Conservation (phyloP, 257 asterid genomes). For the Solanum neorickii region DNA sequence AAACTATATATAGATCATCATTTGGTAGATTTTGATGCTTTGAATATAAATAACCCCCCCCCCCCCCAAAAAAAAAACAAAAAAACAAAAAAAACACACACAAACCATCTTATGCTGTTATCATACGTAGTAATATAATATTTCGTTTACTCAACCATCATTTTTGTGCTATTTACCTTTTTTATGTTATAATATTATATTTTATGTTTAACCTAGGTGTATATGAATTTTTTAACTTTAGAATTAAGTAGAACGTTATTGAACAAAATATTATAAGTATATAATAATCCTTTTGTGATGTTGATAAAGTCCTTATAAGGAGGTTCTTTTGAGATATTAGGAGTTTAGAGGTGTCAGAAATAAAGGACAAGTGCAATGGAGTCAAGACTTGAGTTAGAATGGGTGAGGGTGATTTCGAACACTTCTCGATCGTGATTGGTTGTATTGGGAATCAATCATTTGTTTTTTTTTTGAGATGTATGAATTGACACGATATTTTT, state of each 20-base stretch:
- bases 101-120: not conserved
- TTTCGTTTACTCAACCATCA: not conserved
- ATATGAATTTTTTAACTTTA: not conserved
- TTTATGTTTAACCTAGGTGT: not conserved
- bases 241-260: not conserved
- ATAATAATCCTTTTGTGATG: not conserved
- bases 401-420: not conserved
- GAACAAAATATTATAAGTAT: not conserved
- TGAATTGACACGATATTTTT: no score
- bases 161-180: not conserved
- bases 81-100: no score
- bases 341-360: not conserved
- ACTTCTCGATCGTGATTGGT: not conserved
- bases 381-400: not conserved
- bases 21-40: not conserved
- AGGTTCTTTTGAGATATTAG: not conserved
- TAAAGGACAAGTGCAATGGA: not conserved
- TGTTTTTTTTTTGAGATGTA: not conserved
- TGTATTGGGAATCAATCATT: not conserved
- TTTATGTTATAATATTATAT: not conserved
- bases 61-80: no score
- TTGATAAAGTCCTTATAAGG: not conserved
- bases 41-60: not conserved
- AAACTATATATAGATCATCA: not conserved
- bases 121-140: not conserved